phyloP scores from a whole-genome alignment of 129 eudicot species.

The Oenanthe sinensis region DNA sequence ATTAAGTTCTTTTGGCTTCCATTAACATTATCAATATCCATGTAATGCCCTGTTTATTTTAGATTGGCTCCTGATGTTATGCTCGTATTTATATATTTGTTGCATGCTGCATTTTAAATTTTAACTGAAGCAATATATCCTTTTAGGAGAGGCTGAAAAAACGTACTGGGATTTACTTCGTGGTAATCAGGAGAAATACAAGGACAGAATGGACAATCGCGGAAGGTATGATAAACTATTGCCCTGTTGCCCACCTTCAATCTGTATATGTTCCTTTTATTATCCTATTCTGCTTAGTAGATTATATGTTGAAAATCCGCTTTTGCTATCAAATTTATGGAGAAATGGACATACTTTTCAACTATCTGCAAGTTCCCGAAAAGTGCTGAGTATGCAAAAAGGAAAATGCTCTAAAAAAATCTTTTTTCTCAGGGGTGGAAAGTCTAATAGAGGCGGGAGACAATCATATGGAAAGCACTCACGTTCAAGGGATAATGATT shows the following conservation, averaged over 20 bases:
- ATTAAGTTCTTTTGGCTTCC: background rate
- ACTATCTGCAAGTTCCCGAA: background rate
- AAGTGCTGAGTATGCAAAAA: background rate
- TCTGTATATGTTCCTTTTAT: background rate
- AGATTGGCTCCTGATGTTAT: background rate
- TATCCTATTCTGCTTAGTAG: background rate
- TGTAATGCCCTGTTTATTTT: background rate
- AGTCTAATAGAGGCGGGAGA: slow-evolving; percentile 51
- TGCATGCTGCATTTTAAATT: background rate
- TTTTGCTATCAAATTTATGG: background rate
- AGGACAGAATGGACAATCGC: slow-evolving; percentile 3
- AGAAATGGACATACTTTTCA: background rate
- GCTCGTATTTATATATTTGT: background rate
- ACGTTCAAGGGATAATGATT: slow-evolving; percentile 46
- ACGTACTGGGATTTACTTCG: slow-evolving; percentile 76
- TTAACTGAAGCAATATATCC: background rate
- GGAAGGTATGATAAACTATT: slow-evolving; percentile 6
- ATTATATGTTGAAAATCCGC: background rate
- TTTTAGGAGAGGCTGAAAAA: slow-evolving; percentile 81
- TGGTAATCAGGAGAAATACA: slow-evolving; percentile 15
- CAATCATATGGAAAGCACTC: slow-evolving; percentile 49
- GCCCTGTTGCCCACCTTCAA: background rate
- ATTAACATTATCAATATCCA: background rate
- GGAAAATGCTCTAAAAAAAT: background rate
- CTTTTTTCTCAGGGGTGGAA: slow-evolving; percentile 55